These are phyloP conservation scores for Tetragonia tetragonoides DNA, from an alignment of 148 eudicot species.

Conservation along the genomic window DNA sequence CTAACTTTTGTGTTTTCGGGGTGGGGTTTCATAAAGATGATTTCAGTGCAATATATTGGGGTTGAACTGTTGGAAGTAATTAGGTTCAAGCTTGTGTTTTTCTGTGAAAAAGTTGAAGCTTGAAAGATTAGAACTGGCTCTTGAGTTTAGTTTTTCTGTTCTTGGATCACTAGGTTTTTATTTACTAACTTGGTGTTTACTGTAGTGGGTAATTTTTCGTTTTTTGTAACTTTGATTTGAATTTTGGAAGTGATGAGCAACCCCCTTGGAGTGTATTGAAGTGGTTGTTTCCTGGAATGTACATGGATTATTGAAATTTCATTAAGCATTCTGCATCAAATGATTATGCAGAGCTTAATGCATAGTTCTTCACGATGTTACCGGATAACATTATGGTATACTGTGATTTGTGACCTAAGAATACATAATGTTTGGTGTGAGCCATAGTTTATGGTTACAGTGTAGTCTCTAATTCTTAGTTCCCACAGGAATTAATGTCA, in stretches of 20 bases:
- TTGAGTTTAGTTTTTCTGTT: too few relatives aligned
- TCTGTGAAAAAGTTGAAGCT: not conserved
- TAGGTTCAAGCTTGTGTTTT: not conserved
- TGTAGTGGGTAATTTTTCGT: slow-evolving; percentile 9
- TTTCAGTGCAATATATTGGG: not conserved
- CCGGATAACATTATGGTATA: too few relatives aligned
- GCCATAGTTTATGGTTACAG: too few relatives aligned
- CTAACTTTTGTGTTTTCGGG: not conserved
- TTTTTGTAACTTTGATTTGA: not conserved
- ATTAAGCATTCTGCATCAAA: not conserved
- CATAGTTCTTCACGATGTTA: too few relatives aligned
- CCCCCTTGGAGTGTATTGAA: slow-evolving; percentile 1
- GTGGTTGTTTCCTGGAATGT: not conserved
- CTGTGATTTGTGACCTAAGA: too few relatives aligned
- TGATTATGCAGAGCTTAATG: too few relatives aligned
- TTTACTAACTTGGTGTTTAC: too few relatives aligned
- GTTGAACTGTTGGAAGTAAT: not conserved
- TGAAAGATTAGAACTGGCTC: too few relatives aligned
- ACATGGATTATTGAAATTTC: not conserved
- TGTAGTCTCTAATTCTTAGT: too few relatives aligned
- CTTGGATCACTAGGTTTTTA: too few relatives aligned
- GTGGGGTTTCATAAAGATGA: not conserved
- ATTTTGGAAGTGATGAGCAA: not conserved
- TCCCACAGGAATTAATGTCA: too few relatives aligned
- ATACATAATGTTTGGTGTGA: too few relatives aligned